Evolutionary conservation across 305 asterid genomes (phyloP).

Genomic region (Plantago coronopus): DNA sequence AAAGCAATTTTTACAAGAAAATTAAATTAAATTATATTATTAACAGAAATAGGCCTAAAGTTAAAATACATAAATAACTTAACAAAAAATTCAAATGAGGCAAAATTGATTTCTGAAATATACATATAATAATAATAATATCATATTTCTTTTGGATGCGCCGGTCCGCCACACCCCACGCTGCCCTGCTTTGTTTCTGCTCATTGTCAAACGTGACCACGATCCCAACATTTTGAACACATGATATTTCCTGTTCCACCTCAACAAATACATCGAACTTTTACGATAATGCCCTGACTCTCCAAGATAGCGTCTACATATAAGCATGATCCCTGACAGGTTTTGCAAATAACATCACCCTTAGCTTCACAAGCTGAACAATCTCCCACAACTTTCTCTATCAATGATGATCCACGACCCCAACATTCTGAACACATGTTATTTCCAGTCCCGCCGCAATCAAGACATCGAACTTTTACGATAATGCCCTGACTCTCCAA

Average conservation of each 20-base stretch:
- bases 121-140: too few relatives aligned
- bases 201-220: too few relatives aligned
- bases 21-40: too few relatives aligned
- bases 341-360: constrained; percentile 79
- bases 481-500: constrained; percentile 96
- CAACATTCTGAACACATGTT: constrained; percentile 69
- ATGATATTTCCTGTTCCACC: constrained; percentile 76
- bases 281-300: constrained; percentile 92
- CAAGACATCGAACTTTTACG: constrained; percentile 90
- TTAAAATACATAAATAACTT: too few relatives aligned
- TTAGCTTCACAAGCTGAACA: constrained; percentile 63
- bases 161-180: too few relatives aligned
- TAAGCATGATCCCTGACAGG: constrained; percentile 86
- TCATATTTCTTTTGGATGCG: too few relatives aligned
- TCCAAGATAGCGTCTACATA: constrained; percentile 88
- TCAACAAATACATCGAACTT: constrained; percentile 97
- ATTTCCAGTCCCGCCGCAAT: constrained; percentile 84
- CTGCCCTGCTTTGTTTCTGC: too few relatives aligned
- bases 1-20: too few relatives aligned
- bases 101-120: too few relatives aligned
- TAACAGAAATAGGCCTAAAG: too few relatives aligned
- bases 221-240: constrained; percentile 72
- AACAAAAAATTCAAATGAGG: too few relatives aligned
- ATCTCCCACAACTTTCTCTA: constrained; percentile 53
- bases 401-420: constrained; percentile 60